These are phyloP conservation scores for Brettanomyces nanus DNA, from an alignment of 805 yeast species.

Conservation along the genomic window DNA sequence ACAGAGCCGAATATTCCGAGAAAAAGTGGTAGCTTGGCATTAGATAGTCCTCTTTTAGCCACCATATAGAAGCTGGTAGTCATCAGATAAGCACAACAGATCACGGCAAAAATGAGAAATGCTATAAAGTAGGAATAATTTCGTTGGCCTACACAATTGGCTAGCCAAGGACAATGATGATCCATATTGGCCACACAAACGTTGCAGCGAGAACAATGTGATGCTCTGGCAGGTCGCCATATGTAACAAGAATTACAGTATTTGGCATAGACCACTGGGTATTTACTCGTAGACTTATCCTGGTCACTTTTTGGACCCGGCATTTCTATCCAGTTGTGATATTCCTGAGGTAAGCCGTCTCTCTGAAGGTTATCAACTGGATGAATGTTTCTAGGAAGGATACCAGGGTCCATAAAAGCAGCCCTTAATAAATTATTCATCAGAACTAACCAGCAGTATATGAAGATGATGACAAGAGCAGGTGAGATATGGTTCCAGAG, in stretches of 20 bases:
- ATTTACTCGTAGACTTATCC: slow-evolving; percentile 3
- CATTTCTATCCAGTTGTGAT: slow-evolving; percentile 38
- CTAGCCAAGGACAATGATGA: slow-evolving; percentile 55
- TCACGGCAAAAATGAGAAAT: slow-evolving; percentile 34
- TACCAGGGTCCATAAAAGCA: slow-evolving; percentile 62
- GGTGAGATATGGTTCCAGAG: slow-evolving; percentile 50
- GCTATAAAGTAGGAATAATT: slow-evolving; percentile 56
- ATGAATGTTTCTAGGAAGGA: slow-evolving; percentile 60
- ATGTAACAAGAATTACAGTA: slow-evolving; percentile 53
- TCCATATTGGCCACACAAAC: slow-evolving; percentile 58
- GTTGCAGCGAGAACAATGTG: slow-evolving; percentile 68
- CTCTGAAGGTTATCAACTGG: slow-evolving; percentile 31
- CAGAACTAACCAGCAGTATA: slow-evolving; percentile 49
- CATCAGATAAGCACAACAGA: slow-evolving; percentile 24
- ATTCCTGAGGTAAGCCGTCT: slow-evolving; percentile 46
- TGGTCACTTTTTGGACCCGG: slow-evolving; percentile 34
- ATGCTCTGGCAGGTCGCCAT: slow-evolving; percentile 72
- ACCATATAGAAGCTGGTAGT: slow-evolving; percentile 24
- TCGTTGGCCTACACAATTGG: slow-evolving; percentile 69
- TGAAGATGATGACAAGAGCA: slow-evolving; percentile 45
- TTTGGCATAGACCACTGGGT: slow-evolving; percentile 30
- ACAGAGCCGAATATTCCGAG: slow-evolving; percentile 42
- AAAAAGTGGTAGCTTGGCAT: slow-evolving; percentile 37
- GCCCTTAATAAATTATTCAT: slow-evolving; percentile 44
- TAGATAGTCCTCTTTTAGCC: slow-evolving; percentile 14